Percentiles rank a stretch among this genome's conserved stretches.
These are phyloP conservation scores for Fusarium sp. DNA, from an alignment of 2,329 filamentous ascomycete species.

Conservation along the genomic window DNA sequence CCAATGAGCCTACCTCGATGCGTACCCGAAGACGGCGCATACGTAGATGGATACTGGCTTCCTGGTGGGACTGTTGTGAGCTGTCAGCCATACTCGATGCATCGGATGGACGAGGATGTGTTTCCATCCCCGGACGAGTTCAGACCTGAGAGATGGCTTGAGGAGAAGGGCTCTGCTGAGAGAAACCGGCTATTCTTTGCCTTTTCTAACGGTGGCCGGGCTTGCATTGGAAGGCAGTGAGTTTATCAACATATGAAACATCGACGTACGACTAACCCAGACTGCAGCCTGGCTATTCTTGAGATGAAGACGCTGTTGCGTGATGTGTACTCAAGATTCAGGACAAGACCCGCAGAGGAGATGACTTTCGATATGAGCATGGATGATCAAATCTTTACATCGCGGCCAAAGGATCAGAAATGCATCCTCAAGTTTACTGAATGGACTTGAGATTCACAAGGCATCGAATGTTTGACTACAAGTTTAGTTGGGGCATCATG, in stretches of 20 bases:
- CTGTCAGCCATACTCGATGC: conserved; percentile 30
- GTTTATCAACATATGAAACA: too few relatives aligned
- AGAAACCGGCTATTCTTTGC: conserved; percentile 28
- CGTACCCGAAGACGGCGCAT: conserved; percentile 14
- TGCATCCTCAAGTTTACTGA: conserved; percentile 22
- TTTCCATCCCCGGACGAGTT: conserved; percentile 24
- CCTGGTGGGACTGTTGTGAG: conserved; percentile 27
- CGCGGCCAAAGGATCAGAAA: conserved; percentile 29
- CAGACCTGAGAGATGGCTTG: conserved; percentile 22
- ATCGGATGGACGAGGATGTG: conserved; percentile 9
- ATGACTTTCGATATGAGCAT: conserved; percentile 25
- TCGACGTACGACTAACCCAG: too few relatives aligned
- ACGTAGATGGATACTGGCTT: conserved; percentile 17
- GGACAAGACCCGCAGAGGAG: conserved; percentile 1
- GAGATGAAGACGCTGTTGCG: conserved; percentile 31
- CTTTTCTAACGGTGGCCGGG: conserved; percentile 23
- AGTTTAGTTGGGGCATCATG: too few relatives aligned
- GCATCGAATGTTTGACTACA: not conserved
- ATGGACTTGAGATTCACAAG: conserved; percentile 2
- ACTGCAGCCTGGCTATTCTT: conserved; percentile 15
- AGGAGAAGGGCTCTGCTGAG: conserved; percentile 7
- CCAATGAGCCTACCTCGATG: conserved; percentile 25
- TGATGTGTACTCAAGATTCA: conserved; percentile 18
- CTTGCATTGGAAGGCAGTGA: conserved; percentile 35
- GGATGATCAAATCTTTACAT: conserved; percentile 34